These are phyloP conservation scores for Stromatinia cepivora DNA, from an alignment of 2,329 filamentous ascomycete genomes.

Conservation along the genomic window DNA sequence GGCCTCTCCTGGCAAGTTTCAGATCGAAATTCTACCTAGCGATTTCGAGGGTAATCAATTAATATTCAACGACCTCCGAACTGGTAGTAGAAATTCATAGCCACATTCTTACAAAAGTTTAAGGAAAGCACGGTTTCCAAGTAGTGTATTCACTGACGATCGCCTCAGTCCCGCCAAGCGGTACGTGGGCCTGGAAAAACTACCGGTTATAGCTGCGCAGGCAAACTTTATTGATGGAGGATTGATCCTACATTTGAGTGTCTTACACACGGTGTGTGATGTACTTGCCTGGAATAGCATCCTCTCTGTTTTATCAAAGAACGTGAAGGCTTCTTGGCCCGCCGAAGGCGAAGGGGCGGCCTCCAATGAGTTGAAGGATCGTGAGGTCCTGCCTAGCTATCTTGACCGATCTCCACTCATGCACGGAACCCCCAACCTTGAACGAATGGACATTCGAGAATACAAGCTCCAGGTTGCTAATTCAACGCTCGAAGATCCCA, in stretches of 20 bases:
- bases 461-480: constrained; percentile 8
- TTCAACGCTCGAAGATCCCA: constrained; percentile 12
- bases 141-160: neutral
- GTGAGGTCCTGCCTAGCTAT: neutral
- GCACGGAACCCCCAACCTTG: neutral
- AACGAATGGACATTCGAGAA: constrained; percentile 14
- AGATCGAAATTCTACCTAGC: constrained; percentile 2
- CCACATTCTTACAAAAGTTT: constrained; percentile 15
- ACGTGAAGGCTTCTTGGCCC: constrained; percentile 15
- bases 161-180: neutral
- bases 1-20: neutral
- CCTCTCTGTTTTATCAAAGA: neutral
- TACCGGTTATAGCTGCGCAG: constrained; percentile 12
- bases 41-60: constrained; percentile 12
- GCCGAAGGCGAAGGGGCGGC: neutral
- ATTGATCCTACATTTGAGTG: constrained; percentile 20
- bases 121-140: constrained; percentile 8
- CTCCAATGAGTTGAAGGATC: neutral
- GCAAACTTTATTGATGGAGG: constrained; percentile 19
- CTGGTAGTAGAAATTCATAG: neutral
- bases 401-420: constrained; percentile 15
- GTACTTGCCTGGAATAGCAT: constrained; percentile 8
- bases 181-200: neutral
- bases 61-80: constrained; percentile 12
- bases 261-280: constrained; percentile 18